These are phyloP conservation scores for Diutina sp. DNA, from an alignment of 1,139 yeast genomes.

Conservation along the genomic window DNA sequence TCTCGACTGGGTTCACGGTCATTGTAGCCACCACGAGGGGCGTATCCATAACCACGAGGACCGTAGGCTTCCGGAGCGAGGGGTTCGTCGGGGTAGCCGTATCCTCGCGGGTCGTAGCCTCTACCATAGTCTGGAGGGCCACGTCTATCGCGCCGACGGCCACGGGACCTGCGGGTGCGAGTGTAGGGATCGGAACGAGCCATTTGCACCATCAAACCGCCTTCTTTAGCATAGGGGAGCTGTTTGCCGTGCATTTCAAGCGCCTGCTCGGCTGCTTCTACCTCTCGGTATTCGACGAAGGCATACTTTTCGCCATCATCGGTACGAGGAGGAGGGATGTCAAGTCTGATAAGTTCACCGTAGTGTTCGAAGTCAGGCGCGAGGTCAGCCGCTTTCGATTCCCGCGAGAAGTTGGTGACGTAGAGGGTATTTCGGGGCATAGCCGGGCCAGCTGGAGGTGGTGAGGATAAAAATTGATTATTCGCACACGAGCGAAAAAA, in stretches of 20 bases:
- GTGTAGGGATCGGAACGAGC: constrained; percentile 43
- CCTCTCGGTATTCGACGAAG: constrained; percentile 54
- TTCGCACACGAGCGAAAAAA: neutral
- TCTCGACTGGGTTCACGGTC: constrained; percentile 1
- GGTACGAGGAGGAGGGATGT: constrained; percentile 58
- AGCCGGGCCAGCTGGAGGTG: neutral
- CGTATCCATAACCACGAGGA: constrained; percentile 9
- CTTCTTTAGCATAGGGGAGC: constrained; percentile 23
- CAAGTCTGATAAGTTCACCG: constrained; percentile 55
- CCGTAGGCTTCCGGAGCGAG: constrained; percentile 14
- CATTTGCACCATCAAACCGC: constrained; percentile 40
- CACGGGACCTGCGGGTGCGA: constrained; percentile 3
- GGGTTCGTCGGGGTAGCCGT: constrained; percentile 8
- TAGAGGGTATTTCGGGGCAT: constrained; percentile 49
- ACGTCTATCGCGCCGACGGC: constrained; percentile 13
- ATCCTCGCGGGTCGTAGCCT: constrained; percentile 6
- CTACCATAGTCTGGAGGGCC: constrained; percentile 5
- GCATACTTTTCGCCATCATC: constrained; percentile 57
- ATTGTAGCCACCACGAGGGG: constrained; percentile 7
- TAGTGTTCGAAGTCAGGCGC: constrained; percentile 61
- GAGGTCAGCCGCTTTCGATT: constrained; percentile 49
- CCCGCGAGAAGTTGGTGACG: constrained; percentile 51
- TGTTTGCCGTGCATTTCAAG: constrained; percentile 36
- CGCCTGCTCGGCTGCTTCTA: constrained; percentile 52
- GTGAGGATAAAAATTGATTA: neutral